Conservation (phyloP, 495 filamentous ascomycete genomes). For the Amphirosellinia nigrospora region DNA sequence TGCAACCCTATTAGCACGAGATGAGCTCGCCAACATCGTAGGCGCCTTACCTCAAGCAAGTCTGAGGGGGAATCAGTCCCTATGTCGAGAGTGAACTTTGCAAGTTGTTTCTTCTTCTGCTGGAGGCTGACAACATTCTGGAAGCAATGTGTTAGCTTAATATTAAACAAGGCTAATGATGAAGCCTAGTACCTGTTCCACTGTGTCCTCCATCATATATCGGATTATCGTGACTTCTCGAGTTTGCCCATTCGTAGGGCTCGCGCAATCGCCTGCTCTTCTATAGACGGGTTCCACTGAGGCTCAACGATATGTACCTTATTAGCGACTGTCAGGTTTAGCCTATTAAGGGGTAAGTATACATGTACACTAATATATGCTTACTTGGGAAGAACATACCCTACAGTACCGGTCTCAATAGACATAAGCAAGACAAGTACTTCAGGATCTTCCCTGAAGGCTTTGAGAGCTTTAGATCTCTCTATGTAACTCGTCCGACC, state of each 20-base stretch:
- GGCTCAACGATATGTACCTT: constrained; percentile 58
- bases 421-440: constrained; percentile 57
- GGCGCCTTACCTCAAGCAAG: neutral
- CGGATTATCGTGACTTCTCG: constrained; percentile 49
- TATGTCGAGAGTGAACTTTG: constrained; percentile 28
- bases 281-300: constrained; percentile 62
- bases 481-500: constrained; percentile 24
- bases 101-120: constrained; percentile 25
- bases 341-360: constrained; percentile 31
- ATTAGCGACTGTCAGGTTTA: constrained; percentile 56
- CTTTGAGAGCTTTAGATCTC: constrained; percentile 41
- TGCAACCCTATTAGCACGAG: neutral
- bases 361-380: neutral
- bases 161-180: neutral
- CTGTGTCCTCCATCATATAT: constrained; percentile 52
- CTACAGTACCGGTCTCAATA: constrained; percentile 57
- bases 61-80: neutral
- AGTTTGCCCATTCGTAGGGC: constrained; percentile 56
- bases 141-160: neutral
- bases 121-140: constrained; percentile 31
- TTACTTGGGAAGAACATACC: constrained; percentile 38
- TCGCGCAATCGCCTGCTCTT: constrained; percentile 58
- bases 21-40: neutral
- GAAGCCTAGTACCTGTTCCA: constrained; percentile 52
- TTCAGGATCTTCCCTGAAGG: constrained; percentile 38